Evolutionary conservation across 2,329 filamentous ascomycete genomes (phyloP).

Genomic region (Ophiostoma pallidulum): DNA sequence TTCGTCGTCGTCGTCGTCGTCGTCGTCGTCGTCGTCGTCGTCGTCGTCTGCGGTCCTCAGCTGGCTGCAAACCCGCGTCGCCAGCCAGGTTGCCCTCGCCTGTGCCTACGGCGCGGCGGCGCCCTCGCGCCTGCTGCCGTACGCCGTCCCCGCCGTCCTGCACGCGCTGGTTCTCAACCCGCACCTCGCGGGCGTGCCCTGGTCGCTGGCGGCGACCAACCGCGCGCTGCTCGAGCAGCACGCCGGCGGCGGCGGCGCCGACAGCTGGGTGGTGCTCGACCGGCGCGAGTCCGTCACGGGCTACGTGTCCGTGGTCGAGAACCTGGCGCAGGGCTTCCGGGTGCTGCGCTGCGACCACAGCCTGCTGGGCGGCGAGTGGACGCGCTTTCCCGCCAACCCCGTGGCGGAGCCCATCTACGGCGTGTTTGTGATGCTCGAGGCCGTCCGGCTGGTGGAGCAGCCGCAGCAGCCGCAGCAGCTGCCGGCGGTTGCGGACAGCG

Average conservation of each 20-base stretch:
- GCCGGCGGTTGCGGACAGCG: background rate
- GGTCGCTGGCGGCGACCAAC: slow-evolving; percentile 55
- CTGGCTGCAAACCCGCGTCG: slow-evolving; percentile 47
- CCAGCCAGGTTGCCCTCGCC: slow-evolving; percentile 60
- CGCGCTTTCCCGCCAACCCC: slow-evolving; percentile 40
- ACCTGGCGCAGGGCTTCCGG: slow-evolving; percentile 57
- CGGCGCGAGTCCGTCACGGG: slow-evolving; percentile 81
- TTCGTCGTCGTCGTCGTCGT: background rate
- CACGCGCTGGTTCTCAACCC: slow-evolving; percentile 65
- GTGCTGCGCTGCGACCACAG: slow-evolving; percentile 91
- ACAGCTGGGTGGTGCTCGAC: slow-evolving; percentile 68
- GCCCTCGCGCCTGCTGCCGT: slow-evolving; percentile 58
- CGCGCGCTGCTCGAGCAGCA: slow-evolving; percentile 48
- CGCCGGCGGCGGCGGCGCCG: too few relatives aligned
- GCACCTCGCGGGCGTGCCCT: slow-evolving; percentile 52
- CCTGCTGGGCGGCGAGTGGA: slow-evolving; percentile 87
- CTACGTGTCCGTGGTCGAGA: slow-evolving; percentile 86
- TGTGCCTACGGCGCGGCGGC: slow-evolving; percentile 56
- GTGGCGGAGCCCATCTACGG: slow-evolving; percentile 84
- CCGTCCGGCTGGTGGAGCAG: slow-evolving; percentile 68
- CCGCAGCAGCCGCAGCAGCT: slow-evolving; percentile 37
- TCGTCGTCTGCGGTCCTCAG: slow-evolving; percentile 42
- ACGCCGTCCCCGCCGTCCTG: slow-evolving; percentile 61
- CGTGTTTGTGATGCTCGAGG: slow-evolving; percentile 93
- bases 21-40: slow-evolving; percentile 42